These are phyloP conservation scores for Plasmodium sp. DNA, from an alignment of 169 alveolate species.

Conservation along the genomic window DNA sequence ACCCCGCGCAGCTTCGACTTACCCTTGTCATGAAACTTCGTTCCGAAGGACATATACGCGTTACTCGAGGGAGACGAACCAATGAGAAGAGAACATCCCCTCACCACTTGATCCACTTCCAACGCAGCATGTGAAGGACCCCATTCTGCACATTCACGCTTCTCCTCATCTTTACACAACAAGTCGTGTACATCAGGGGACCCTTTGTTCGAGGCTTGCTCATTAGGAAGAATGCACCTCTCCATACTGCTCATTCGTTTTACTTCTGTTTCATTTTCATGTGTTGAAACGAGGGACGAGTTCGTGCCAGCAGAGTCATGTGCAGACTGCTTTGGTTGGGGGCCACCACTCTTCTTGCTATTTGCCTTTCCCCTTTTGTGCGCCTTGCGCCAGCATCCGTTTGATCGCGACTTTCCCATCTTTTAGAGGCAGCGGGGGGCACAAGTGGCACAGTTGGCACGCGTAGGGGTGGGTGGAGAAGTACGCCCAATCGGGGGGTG, in stretches of 20 bases:
- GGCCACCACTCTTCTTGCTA: neutral
- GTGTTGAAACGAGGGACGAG: neutral
- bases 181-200: neutral
- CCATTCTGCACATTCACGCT: neutral
- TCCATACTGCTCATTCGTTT: slow-evolving; percentile 21
- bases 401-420: neutral
- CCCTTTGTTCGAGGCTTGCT: neutral
- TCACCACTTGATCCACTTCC: neutral
- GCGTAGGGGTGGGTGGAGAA: too few species aligned
- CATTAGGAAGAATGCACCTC: neutral
- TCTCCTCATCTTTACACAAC: neutral
- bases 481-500: too few species aligned
- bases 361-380: neutral
- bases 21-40: slow-evolving; percentile 51
- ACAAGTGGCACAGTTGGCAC: too few species aligned
- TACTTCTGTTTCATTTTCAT: neutral
- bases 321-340: neutral
- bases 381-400: neutral
- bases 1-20: neutral
- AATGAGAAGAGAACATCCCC: neutral
- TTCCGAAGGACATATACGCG: slow-evolving; percentile 28
- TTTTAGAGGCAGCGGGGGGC: too few species aligned
- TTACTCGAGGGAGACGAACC: neutral
- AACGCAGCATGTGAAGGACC: neutral
- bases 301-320: neutral